phyloP scores from a whole-genome alignment of 2,329 filamentous ascomycete species.

The Botrytis sinoallii region DNA sequence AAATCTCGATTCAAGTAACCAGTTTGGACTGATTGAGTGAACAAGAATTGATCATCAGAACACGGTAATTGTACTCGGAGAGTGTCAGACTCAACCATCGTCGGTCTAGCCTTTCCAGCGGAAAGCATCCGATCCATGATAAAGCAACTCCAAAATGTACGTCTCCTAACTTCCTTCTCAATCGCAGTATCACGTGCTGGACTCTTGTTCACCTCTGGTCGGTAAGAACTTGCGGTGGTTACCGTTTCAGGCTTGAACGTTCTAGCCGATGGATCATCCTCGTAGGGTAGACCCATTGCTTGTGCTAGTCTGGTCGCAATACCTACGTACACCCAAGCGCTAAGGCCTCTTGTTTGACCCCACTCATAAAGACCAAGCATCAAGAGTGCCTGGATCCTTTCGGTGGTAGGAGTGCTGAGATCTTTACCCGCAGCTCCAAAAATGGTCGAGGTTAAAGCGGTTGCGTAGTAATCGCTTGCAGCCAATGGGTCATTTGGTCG shows the following conservation, averaged over 20 bases:
- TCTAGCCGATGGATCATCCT: slow-evolving; percentile 42
- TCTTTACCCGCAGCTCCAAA: slow-evolving; percentile 47
- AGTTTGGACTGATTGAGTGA: slow-evolving; percentile 55
- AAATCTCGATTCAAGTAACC: slow-evolving; percentile 45
- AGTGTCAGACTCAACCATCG: slow-evolving; percentile 57
- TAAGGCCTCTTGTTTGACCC: slow-evolving; percentile 59
- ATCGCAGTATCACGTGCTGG: slow-evolving; percentile 45
- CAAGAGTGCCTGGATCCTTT: slow-evolving; percentile 63
- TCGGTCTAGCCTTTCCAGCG: slow-evolving; percentile 59
- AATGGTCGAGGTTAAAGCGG: slow-evolving; percentile 50
- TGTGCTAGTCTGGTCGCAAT: slow-evolving; percentile 59
- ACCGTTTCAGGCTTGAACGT: slow-evolving; percentile 31
- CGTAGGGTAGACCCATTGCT: slow-evolving; percentile 58
- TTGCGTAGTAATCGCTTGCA: slow-evolving; percentile 64
- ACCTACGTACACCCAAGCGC: slow-evolving; percentile 65
- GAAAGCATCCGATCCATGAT: slow-evolving; percentile 68
- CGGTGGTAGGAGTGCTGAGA: slow-evolving; percentile 54
- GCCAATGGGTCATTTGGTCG: slow-evolving; percentile 47
- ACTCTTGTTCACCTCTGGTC: slow-evolving; percentile 16
- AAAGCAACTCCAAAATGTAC: slow-evolving; percentile 73
- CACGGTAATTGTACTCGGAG: slow-evolving; percentile 65
- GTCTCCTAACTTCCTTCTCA: slow-evolving; percentile 60
- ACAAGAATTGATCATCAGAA: slow-evolving; percentile 62
- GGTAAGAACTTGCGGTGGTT: slow-evolving; percentile 33
- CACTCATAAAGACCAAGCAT: slow-evolving; percentile 73